Conservation (phyloP, 139 green algal species). For the Monoraphidium neglectum region DNA sequence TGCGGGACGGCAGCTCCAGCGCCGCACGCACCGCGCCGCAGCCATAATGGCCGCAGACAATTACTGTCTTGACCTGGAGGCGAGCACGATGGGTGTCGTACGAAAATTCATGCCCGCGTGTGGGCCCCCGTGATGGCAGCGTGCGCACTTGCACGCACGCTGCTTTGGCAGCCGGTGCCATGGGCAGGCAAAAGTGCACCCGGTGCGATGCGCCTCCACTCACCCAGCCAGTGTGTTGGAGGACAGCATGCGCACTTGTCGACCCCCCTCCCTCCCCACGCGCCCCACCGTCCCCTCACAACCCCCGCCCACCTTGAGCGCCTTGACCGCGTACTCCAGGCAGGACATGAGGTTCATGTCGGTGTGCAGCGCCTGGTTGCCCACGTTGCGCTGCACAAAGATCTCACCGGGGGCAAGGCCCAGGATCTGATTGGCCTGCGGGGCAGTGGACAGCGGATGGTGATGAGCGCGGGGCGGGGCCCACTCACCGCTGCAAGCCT, state of each 20-base stretch:
- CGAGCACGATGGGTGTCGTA: too few relatives aligned
- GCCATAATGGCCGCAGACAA: slow-evolving; percentile 84
- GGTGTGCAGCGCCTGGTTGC: slow-evolving; percentile 80
- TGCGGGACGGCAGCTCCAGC: slow-evolving; percentile 42
- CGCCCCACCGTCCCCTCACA: neutral
- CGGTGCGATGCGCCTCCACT: too few relatives aligned
- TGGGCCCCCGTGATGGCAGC: too few relatives aligned
- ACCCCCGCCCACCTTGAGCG: slow-evolving; percentile 50
- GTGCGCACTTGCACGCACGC: too few relatives aligned
- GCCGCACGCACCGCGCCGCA: slow-evolving; percentile 76
- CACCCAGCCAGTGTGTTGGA: too few relatives aligned
- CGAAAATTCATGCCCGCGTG: too few relatives aligned
- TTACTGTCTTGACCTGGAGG: slow-evolving; percentile 72
- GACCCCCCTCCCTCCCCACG: too few relatives aligned
- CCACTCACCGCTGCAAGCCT: slow-evolving; percentile 2
- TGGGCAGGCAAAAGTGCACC: too few relatives aligned
- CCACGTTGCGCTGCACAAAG: slow-evolving; percentile 88
- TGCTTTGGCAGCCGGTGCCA: too few relatives aligned
- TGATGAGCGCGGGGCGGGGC: neutral
- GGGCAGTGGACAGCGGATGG: neutral
- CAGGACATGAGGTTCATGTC: slow-evolving; percentile 82
- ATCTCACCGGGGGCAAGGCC: slow-evolving; percentile 75
- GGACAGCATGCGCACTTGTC: too few relatives aligned
- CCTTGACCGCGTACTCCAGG: slow-evolving; percentile 75
- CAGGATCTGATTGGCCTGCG: slow-evolving; percentile 71